Conservation (phyloP, 169 alveolate species). For the Babesia caballi region DNA sequence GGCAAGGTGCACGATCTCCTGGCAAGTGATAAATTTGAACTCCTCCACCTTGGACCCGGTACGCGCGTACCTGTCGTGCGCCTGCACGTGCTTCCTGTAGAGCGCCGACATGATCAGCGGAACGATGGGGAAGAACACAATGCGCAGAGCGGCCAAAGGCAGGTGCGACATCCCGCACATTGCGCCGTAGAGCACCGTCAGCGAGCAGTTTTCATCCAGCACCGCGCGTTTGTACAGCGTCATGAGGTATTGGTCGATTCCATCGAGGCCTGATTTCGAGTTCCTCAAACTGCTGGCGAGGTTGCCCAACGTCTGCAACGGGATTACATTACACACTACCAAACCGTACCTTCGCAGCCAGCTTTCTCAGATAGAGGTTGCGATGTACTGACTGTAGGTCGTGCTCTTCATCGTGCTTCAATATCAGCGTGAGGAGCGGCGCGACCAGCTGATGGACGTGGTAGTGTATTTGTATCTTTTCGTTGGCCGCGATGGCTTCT, state of each 20-base stretch:
- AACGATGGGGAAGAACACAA: constrained; percentile 56
- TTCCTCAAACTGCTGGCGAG: constrained; percentile 29
- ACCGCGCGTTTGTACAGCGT: constrained; percentile 44
- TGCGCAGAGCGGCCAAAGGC: constrained; percentile 49
- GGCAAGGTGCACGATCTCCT: constrained; percentile 46
- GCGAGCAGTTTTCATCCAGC: constrained; percentile 26
- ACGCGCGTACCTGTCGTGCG: constrained; percentile 4
- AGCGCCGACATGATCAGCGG: constrained; percentile 48
- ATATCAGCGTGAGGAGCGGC: constrained; percentile 39
- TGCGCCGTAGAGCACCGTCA: constrained; percentile 55
- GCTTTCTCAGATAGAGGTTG: constrained; percentile 34
- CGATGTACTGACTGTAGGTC: constrained; percentile 28
- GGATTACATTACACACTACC: not conserved
- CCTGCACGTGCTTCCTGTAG: constrained; percentile 31
- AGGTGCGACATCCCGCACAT: constrained; percentile 54
- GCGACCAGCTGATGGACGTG: constrained; percentile 61
- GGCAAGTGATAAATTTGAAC: constrained; percentile 41
- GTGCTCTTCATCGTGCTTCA: constrained; percentile 34
- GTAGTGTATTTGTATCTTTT: constrained; percentile 54
- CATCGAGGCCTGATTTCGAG: constrained; percentile 50
- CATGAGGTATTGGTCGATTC: constrained; percentile 57
- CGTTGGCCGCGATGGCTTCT: constrained; percentile 55
- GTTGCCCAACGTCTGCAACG: constrained; percentile 33
- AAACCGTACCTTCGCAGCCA: constrained; percentile 36
- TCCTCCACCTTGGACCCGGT: constrained; percentile 25